A percentile compares a stretch with the other conserved stretches of the same genome.
phyloP scores from a whole-genome alignment of 2,329 filamentous ascomycete species.

The Cercospora sesami region DNA sequence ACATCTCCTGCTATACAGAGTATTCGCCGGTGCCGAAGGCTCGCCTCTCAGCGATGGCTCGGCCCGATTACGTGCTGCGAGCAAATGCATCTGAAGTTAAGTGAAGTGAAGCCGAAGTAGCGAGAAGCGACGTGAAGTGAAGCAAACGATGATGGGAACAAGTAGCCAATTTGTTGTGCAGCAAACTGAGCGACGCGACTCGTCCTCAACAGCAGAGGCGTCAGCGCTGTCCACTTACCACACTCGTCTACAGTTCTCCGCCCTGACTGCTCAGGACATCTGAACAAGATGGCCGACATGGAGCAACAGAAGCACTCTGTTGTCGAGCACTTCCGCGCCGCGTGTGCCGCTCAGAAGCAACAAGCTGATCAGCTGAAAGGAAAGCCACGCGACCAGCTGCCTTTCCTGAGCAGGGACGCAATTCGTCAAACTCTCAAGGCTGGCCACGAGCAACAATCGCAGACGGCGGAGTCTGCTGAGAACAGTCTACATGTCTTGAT shows the following conservation, averaged over 20 bases:
- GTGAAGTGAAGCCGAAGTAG: not conserved
- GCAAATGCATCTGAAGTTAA: not conserved
- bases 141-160: not conserved
- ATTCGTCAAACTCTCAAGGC: not conserved
- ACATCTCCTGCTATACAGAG: not conserved
- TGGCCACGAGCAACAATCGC: not conserved
- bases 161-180: not conserved
- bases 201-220: not conserved
- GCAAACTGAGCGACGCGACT: not conserved
- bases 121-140: not conserved
- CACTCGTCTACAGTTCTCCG: not conserved
- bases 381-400: conserved; percentile 2
- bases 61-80: not conserved
- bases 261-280: not conserved
- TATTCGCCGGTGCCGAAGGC: not conserved
- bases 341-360: conserved; percentile 1
- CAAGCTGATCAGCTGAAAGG: not conserved
- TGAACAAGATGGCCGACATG: not conserved
- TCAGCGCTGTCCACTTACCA: not conserved
- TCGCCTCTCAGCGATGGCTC: not conserved
- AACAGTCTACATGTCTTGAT: not conserved
- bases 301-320: not conserved
- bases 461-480: not conserved
- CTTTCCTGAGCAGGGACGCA: not conserved
- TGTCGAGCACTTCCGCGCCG: not conserved